Base-by-base conservation (phyloP, 2,329 filamentous ascomycete genomes). In the Colletotrichum tropicicola region DNA sequence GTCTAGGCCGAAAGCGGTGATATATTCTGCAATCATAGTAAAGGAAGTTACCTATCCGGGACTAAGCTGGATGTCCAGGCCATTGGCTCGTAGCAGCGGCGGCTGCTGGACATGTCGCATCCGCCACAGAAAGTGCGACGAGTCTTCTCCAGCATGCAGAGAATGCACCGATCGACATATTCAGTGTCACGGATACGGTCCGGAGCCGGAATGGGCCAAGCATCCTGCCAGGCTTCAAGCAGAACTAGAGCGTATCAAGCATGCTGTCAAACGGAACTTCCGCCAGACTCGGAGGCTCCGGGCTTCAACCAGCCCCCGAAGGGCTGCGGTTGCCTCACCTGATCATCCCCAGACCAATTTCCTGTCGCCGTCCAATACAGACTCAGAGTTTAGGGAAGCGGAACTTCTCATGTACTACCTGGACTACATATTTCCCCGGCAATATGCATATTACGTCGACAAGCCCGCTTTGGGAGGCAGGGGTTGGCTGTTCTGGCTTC, bases 121-220 rank as follows among this genome's bases (percentile, higher is more conserved):
- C 17, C 70, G 72, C 2, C 71, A 73, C 49, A 68, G 71, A 17
- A 73, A 73, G 54, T 75, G 73, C 60, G 72, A 73, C 54, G 72
- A 74, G 44, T 44, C 48, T 10, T 62, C 52, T 0, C 73, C 73
- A 0, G 51, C 51, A 7, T 75, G 72, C 27, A 67, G 59, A 25
- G 70, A 71, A 25, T 75, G 73, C 51, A 66, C 51, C 27, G 68
- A 67, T 15, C 57, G 71, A 0, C 54, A 57, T 4, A 71, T 74
- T 6, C 58, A 54, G 3, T 74, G 72, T 37, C 67, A 74, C 30
- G 72, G 72, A 4, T 74, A 74, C 27, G 75, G 73, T 0, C 68
- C 74, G 2, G 75, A 77, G 68, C 78, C 78, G 2, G 66, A 67
- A 2, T 79, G 77, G 75, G 74, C 77, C 43, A 74, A 77, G 51